These are phyloP conservation scores for Vachellia collinsii DNA, from an alignment of 306 rosid species.

Conservation along the genomic window DNA sequence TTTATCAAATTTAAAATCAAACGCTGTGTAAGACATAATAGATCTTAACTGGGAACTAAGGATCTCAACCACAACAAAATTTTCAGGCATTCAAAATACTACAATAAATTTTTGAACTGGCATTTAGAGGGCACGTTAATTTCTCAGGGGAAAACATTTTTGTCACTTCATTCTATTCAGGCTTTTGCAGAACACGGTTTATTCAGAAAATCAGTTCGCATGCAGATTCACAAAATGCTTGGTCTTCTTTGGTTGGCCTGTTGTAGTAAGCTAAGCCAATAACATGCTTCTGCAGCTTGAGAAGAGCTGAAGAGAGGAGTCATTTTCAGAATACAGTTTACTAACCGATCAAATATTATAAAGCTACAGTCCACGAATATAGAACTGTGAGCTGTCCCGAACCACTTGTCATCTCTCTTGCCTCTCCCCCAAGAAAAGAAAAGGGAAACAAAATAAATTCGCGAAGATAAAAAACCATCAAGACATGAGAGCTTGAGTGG, in stretches of 20 bases:
- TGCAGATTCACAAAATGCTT: background rate
- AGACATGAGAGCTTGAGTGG: background rate
- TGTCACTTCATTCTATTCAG: background rate
- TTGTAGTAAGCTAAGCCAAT: conserved; percentile 9
- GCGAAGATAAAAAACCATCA: background rate
- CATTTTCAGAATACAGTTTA: conserved; percentile 15
- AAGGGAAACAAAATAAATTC: background rate
- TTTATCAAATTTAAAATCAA: conserved; percentile 30
- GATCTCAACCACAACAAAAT: conserved; percentile 18
- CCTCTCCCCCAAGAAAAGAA: background rate
- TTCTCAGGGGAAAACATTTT: background rate
- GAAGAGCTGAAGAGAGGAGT: conserved; percentile 22
- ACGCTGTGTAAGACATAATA: conserved; percentile 14
- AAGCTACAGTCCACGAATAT: background rate
- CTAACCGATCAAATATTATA: background rate
- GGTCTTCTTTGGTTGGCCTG: conserved; percentile 23
- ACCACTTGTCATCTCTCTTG: background rate
- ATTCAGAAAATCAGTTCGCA: conserved; percentile 19
- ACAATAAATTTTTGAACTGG: background rate
- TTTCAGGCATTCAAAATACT: background rate
- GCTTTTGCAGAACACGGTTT: conserved; percentile 11
- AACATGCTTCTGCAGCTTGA: conserved; percentile 23
- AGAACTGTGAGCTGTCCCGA: background rate
- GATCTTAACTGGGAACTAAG: conserved; percentile 31
- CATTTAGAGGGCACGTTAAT: no score